These are phyloP conservation scores for Arachis hypogaea DNA, from an alignment of 306 rosid species.

Conservation along the genomic window DNA sequence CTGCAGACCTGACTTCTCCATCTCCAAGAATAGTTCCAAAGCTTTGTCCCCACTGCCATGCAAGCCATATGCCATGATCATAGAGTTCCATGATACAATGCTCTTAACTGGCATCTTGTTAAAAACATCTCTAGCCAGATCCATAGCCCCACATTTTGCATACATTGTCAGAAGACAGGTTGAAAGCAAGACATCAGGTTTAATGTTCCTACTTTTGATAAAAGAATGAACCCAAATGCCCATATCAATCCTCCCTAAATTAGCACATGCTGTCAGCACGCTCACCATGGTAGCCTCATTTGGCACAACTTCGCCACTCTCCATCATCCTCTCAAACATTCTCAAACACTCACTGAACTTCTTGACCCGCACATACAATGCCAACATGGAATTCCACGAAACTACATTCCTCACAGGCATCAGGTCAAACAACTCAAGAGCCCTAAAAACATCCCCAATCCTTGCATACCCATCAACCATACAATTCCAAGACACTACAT, in stretches of 20 bases:
- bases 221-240: constrained; percentile 62
- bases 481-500: constrained; percentile 66
- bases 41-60: constrained; percentile 61
- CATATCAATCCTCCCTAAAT: constrained; percentile 56
- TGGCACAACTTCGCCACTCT: constrained; percentile 50
- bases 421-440: constrained; percentile 46
- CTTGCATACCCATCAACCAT: constrained; percentile 70
- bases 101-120: constrained; percentile 57
- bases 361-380: constrained; percentile 49
- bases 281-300: constrained; percentile 71
- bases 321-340: constrained; percentile 57
- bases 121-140: constrained; percentile 61
- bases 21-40: constrained; percentile 54
- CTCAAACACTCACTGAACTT: constrained; percentile 55
- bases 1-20: constrained; percentile 54
- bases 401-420: constrained; percentile 53
- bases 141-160: constrained; percentile 67
- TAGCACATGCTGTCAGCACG: constrained; percentile 65
- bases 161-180: constrained; percentile 71
- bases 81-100: constrained; percentile 70
- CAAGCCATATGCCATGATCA: constrained; percentile 73
- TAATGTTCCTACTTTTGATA: constrained; percentile 41
- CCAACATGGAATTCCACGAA: constrained; percentile 66
- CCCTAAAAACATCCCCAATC: constrained; percentile 45
- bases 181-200: constrained; percentile 59